Conservation (phyloP, 805 yeast genomes). For the Candida corydali region DNA sequence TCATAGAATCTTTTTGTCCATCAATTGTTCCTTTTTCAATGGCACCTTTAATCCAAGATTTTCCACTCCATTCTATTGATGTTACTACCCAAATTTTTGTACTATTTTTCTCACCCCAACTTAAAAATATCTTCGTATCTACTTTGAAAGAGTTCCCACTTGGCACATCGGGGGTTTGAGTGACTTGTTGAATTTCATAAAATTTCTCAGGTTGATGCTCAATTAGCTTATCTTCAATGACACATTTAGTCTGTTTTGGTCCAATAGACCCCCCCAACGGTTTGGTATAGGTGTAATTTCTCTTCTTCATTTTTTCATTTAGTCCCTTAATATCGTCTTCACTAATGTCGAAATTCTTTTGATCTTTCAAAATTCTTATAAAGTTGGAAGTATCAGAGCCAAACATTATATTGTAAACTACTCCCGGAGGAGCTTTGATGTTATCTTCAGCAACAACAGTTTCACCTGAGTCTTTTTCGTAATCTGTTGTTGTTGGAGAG, state of each 20-base stretch:
- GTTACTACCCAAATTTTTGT: slow-evolving; percentile 54
- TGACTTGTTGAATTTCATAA: slow-evolving; percentile 50
- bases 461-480: slow-evolving; percentile 46
- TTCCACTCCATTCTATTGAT: slow-evolving; percentile 65
- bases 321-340: slow-evolving; percentile 34
- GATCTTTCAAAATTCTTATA: slow-evolving; percentile 47
- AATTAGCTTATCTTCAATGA: slow-evolving; percentile 56
- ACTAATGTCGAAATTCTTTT: slow-evolving; percentile 59
- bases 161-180: slow-evolving; percentile 81
- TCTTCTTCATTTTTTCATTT: slow-evolving; percentile 23
- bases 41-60: slow-evolving; percentile 74
- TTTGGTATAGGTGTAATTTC: slow-evolving; percentile 56
- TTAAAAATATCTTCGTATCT: slow-evolving; percentile 50
- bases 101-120: slow-evolving; percentile 59
- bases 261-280: slow-evolving; percentile 69
- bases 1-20: slow-evolving; percentile 64
- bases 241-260: slow-evolving; percentile 70
- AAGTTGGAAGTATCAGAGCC: slow-evolving; percentile 52
- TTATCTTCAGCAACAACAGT: slow-evolving; percentile 51
- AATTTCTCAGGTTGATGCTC: slow-evolving; percentile 45
- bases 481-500: slow-evolving; percentile 45
- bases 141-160: slow-evolving; percentile 67
- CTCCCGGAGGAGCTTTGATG: slow-evolving; percentile 63
- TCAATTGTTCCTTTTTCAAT: slow-evolving; percentile 71
- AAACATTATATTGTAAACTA: slow-evolving; percentile 53